Evolutionary conservation across 371 early-diverging fungal species (phyloP), one percentile per base, ranked within the genome.

Genomic region (Cladochytrium tenue): DNA sequence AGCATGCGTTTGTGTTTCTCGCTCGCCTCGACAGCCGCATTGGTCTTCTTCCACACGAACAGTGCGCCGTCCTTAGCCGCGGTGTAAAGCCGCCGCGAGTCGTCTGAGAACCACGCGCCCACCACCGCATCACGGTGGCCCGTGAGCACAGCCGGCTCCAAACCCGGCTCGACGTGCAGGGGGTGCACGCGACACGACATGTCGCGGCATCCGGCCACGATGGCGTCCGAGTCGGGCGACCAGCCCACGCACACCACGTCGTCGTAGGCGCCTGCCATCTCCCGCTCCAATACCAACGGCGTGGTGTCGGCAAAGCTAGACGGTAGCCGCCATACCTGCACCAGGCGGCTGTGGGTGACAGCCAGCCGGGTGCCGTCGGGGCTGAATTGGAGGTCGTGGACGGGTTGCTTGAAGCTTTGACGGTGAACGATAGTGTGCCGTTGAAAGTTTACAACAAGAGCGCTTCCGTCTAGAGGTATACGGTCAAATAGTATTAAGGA

Each of bases 241-340:
- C 96, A 96, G 25, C 82, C 81, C 50, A 98, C 76, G 28, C 78
- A 81, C n/a, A 88, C 84, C 1, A 97, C 87, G 56, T 90, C 90
- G 74, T 97, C 97, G 71, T 88, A 93, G 71, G 96, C 97, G 20
- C 95, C 95, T 25, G 90, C 80, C 51, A 87, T 86, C 31, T 81
- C 86, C 28, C 88, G 79, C 69, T 91, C 89, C 56, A 94, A 78
- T 30, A 92, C 90, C 72, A 98, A 91, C 23, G 97, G 96, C 4
- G 93, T 82, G 60, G 90, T 84, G 50, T 88, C 85, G 10, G 76
- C 73, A 73, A 88, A 89, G 50, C 93, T 92, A 7, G 43, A 13
- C 23, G 99, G 99, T 30, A 96, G 89, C 77, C 87, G 84, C 97
- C 97, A 97, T n/a, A 97, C 75, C 70, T 96, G 91, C 33, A 95